Base-by-base conservation (phyloP, 2,329 filamentous ascomycete species). In the Cucurbitaria berberidis region DNA sequence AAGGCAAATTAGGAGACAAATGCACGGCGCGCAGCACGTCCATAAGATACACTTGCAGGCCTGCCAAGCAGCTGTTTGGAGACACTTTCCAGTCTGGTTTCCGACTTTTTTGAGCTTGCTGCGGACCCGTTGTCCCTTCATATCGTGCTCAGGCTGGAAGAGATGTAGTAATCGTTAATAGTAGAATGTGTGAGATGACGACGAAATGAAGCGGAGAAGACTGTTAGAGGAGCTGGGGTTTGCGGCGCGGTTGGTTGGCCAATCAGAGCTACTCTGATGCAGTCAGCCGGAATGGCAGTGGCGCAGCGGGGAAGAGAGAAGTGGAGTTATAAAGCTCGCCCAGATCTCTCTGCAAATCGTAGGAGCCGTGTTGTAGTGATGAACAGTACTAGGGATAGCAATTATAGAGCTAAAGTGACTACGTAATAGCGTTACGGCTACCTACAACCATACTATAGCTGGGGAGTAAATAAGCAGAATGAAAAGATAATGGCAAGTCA, bases 1-100 rank as follows among this genome's bases (percentile, higher is more conserved):
- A 30, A 63, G 9, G 13, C 48, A 51, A 13, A 64, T 21, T 8
- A 48, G 35, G 38, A 60, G 59, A 43, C 60, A 57, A 15, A 66
- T n/a, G 40, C 57, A 62, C 22, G 63, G 62, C 9, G 57, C 47
- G 47, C 57, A 63, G 19, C 49, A 51, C 21, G 54, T 53, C 53
- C 51, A 63, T 18, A 64, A 39, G 29, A 55, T 27, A 27, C 55
- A 51, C 47, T 59, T 64, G 56, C 56, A 63, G 8, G 48, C 48
- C 7, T 60, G 45, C 41, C 45, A 56, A 11, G 44, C 54, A 19
- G 47, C 39, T 15, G 21, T 56, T 4, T 41, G 47, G 6, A 64
- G 18, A 11, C 41, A 48, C 15, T 57, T 45, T 22, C 46, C 34
- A 4, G 51, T 56, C 32, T 49, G 38, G 15, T 49, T 59, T 9